Conservation (phyloP, 257 asterid genomes). For the Fraxinus excelsior region DNA sequence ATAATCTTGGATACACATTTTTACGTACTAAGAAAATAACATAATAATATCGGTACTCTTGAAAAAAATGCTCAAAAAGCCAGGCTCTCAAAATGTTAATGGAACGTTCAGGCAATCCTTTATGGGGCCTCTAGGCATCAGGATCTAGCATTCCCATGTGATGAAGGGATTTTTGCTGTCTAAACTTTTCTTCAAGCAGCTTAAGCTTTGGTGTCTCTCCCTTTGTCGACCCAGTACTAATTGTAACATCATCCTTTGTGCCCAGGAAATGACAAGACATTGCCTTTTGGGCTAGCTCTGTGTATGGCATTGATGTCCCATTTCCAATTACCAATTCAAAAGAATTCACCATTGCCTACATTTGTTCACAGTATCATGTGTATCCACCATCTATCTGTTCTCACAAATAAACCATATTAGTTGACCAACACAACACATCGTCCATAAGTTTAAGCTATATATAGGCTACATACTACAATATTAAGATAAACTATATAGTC, state of each 20-base stretch:
- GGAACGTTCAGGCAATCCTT: slow-evolving; percentile 83
- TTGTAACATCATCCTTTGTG: slow-evolving; percentile 58
- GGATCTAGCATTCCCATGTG: slow-evolving; percentile 66
- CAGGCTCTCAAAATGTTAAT: slow-evolving; percentile 67
- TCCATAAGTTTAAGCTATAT: neutral
- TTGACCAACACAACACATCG: neutral
- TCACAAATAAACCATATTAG: neutral
- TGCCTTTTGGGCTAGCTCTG: slow-evolving; percentile 67
- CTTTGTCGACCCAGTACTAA: slow-evolving; percentile 47
- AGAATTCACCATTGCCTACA: slow-evolving; percentile 67
- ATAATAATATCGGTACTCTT: too few relatives aligned
- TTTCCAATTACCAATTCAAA: slow-evolving; percentile 58
- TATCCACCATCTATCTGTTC: slow-evolving; percentile 71
- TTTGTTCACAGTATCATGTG: slow-evolving; percentile 64
- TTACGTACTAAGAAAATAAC: too few relatives aligned
- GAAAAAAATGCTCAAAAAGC: slow-evolving; percentile 90
- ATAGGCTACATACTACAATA: neutral
- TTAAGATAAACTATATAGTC: neutral
- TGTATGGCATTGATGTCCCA: slow-evolving; percentile 67
- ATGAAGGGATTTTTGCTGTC: slow-evolving; percentile 64
- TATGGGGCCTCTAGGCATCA: slow-evolving; percentile 78
- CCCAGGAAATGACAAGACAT: slow-evolving; percentile 83
- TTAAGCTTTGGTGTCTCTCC: slow-evolving; percentile 82
- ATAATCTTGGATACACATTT: too few relatives aligned
- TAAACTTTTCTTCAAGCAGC: slow-evolving; percentile 55